These are phyloP conservation scores for Tolypocladium amazonense DNA, from an alignment of 2,329 filamentous ascomycete species.

Conservation along the genomic window DNA sequence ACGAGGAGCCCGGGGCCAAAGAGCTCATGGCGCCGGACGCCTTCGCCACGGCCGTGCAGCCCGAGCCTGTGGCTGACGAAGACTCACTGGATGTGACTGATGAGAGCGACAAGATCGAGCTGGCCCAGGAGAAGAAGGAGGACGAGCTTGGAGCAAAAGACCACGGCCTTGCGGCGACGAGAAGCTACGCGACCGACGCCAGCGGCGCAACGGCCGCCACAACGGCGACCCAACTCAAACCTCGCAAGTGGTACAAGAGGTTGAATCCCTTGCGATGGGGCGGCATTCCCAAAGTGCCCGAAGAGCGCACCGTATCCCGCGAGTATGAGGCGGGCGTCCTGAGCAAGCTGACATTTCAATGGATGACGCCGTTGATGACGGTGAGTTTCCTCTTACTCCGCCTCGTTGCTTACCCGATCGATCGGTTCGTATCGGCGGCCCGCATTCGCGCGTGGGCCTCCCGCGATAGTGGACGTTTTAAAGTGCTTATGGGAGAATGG, in stretches of 20 bases:
- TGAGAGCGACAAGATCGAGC: slow-evolving; percentile 3
- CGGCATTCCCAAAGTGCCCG: slow-evolving; percentile 41
- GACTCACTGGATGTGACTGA: slow-evolving; percentile 5
- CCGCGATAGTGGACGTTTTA: background rate
- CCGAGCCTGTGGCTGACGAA: slow-evolving; percentile 8
- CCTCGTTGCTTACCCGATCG: background rate
- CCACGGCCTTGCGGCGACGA: slow-evolving; percentile 19
- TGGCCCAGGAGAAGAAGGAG: background rate
- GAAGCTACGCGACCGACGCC: slow-evolving; percentile 43
- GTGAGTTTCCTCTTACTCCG: slow-evolving; percentile 30
- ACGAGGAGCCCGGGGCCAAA: slow-evolving; percentile 12
- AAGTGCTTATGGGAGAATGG: background rate
- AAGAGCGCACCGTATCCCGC: slow-evolving; percentile 42
- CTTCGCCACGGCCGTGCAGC: slow-evolving; percentile 15
- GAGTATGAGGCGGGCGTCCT: slow-evolving; percentile 67
- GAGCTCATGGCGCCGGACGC: slow-evolving; percentile 16
- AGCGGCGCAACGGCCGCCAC: slow-evolving; percentile 36
- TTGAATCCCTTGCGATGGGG: slow-evolving; percentile 54
- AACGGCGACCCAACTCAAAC: slow-evolving; percentile 14
- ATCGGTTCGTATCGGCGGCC: background rate
- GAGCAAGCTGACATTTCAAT: slow-evolving; percentile 71
- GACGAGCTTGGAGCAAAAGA: background rate
- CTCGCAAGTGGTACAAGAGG: slow-evolving; percentile 46
- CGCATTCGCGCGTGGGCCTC: background rate
- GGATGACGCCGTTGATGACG: slow-evolving; percentile 82